A percentile compares a stretch with the other conserved stretches of the same genome.
Evolutionary conservation across 1,284 basidiomycete species (phyloP).

Genomic region (Pseudozyma thailandica): DNA sequence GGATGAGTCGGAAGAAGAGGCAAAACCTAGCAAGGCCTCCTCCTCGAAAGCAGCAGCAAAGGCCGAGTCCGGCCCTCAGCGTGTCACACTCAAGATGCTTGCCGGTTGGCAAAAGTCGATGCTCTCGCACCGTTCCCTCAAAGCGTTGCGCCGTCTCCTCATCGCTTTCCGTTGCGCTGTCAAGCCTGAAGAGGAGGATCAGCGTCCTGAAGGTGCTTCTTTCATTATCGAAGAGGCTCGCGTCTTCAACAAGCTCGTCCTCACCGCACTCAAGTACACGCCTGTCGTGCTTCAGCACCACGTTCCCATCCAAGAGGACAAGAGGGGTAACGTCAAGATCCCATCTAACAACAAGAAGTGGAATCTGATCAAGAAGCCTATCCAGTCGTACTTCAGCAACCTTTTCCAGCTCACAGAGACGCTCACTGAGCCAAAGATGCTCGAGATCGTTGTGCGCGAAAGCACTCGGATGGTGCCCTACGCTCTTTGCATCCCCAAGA

Average conservation of each 20-base stretch:
- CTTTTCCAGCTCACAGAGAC: constrained; percentile 61
- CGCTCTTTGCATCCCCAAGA: constrained; percentile 56
- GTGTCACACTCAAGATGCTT: constrained; percentile 80
- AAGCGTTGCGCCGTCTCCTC: constrained; percentile 85
- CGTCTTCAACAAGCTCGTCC: constrained; percentile 86
- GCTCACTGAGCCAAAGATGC: constrained; percentile 66
- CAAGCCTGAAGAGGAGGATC: constrained; percentile 54
- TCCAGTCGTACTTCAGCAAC: constrained; percentile 74
- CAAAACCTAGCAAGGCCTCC: constrained; percentile 18
- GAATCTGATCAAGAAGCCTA: constrained; percentile 82
- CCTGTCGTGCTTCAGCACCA: constrained; percentile 89
- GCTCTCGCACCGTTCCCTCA: constrained; percentile 85
- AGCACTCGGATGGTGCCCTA: constrained; percentile 65
- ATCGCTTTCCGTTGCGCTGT: constrained; percentile 66
- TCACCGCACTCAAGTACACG: constrained; percentile 87
- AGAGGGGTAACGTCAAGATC: constrained; percentile 70
- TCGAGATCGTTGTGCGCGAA: constrained; percentile 72
- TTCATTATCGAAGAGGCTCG: constrained; percentile 64
- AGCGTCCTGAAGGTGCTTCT: constrained; percentile 41
- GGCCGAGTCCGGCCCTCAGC: constrained; percentile 41
- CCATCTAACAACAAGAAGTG: constrained; percentile 68
- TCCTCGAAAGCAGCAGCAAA: constrained; percentile 28
- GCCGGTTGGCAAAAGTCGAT: constrained; percentile 89
- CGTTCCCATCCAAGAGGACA: constrained; percentile 79
- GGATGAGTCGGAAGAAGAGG: constrained; percentile 39